Percentiles rank a stretch among this genome's conserved stretches.
Evolutionary conservation across 768 basidiomycete genomes (phyloP).

Genomic region (Leccinellum rugosiceps): DNA sequence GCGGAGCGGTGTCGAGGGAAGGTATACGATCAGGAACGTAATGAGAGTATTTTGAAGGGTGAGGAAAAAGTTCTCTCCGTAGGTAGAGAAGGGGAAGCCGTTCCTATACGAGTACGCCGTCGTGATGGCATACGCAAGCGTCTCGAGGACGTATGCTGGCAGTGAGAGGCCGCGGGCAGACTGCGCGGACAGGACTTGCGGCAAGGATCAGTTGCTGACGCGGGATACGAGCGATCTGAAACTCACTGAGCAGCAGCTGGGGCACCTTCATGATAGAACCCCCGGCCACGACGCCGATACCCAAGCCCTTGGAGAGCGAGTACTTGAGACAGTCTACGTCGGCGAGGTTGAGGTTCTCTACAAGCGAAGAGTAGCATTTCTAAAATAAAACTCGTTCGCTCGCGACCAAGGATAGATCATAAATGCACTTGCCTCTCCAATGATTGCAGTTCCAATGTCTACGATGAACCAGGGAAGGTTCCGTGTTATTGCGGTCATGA

Average conservation of each 20-base stretch:
- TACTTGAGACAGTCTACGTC: constrained; percentile 88
- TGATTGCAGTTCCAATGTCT: constrained; percentile 75
- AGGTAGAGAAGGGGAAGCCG: constrained; percentile 92
- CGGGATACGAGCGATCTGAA: not conserved
- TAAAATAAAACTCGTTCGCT: constrained; percentile 30
- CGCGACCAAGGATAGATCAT: not conserved
- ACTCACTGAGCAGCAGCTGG: constrained; percentile 80
- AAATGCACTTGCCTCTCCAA: constrained; percentile 61
- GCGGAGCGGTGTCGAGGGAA: constrained; percentile 38
- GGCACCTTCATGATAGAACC: constrained; percentile 97
- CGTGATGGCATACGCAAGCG: constrained; percentile 85
- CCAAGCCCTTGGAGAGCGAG: constrained; percentile 87
- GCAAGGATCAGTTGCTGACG: not conserved
- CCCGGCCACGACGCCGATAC: constrained; percentile 88
- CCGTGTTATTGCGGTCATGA: constrained; percentile 74
- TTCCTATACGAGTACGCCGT: constrained; percentile 84
- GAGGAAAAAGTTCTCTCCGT: constrained; percentile 96
- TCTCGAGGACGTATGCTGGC: constrained; percentile 86
- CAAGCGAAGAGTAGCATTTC: constrained; percentile 89
- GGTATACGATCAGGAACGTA: constrained; percentile 80
- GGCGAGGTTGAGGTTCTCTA: constrained; percentile 76
- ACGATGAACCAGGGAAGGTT: constrained; percentile 85
- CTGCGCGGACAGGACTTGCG: constrained; percentile 59
- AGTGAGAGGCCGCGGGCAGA: constrained; percentile 89
- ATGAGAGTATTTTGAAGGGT: constrained; percentile 86